These are phyloP conservation scores for Chrysoporthe cubensis DNA, from an alignment of 2,329 filamentous ascomycete genomes.

Conservation along the genomic window DNA sequence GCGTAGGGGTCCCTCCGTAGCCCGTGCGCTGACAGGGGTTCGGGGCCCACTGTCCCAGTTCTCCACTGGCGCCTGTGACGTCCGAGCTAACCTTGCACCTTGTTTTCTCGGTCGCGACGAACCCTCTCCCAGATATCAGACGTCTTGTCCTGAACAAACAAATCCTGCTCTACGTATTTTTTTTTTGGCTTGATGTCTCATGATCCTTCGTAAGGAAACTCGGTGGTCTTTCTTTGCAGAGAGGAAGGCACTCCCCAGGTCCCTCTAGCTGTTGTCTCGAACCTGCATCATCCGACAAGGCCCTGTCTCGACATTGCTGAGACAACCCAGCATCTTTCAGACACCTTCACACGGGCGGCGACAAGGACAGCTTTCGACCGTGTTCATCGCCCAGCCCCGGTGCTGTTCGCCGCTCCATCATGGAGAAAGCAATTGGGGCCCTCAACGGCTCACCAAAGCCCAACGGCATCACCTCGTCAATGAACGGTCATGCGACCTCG, in stretches of 20 bases:
- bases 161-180: neutral
- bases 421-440: slow-evolving; percentile 48
- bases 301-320: neutral
- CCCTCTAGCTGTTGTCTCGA: neutral
- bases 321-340: slow-evolving; percentile 1
- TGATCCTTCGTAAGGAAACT: neutral
- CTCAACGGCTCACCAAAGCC: slow-evolving; percentile 36
- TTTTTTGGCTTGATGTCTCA: neutral
- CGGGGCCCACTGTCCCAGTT: neutral
- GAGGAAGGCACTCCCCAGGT: neutral
- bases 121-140: neutral
- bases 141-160: neutral
- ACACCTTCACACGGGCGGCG: neutral
- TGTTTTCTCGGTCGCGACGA: slow-evolving; percentile 20
- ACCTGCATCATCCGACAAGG: neutral
- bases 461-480: slow-evolving; percentile 35
- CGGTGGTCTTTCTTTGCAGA: neutral
- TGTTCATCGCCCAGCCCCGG: slow-evolving; percentile 21
- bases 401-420: slow-evolving; percentile 33
- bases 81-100: slow-evolving; percentile 24
- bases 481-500: slow-evolving; percentile 44
- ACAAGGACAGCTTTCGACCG: neutral
- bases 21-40: neutral
- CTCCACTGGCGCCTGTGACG: slow-evolving; percentile 28
- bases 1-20: neutral